Percentiles rank a stretch among this genome's conserved stretches.
These are phyloP conservation scores for Anisodus tanguticus DNA, from an alignment of 257 asterid genomes.

Conservation along the genomic window DNA sequence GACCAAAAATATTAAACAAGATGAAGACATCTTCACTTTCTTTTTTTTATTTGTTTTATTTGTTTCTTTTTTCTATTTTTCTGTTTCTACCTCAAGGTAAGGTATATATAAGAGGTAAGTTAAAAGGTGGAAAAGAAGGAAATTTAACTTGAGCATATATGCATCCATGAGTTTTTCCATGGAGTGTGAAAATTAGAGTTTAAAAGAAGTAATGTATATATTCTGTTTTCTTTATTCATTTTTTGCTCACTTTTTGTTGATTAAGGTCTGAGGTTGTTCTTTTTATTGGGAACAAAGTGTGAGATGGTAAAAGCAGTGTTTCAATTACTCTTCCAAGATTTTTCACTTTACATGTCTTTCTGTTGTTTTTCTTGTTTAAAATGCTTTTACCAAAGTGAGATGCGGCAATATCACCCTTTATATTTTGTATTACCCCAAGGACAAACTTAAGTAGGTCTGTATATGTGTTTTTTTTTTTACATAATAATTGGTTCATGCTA, in stretches of 20 bases:
- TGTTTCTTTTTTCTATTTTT: neutral
- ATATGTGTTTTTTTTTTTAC: too few relatives aligned
- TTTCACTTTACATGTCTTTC: neutral
- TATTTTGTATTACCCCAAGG: neutral
- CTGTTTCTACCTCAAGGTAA: neutral
- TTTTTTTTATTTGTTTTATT: neutral
- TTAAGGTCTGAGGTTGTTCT: neutral
- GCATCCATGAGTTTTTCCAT: neutral
- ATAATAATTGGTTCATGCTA: too few relatives aligned
- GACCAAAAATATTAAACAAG: neutral
- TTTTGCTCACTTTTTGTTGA: neutral
- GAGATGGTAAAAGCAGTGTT: neutral
- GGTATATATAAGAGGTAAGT: neutral
- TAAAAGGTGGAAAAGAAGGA: neutral
- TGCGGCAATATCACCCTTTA: neutral
- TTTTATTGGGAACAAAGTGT: neutral
- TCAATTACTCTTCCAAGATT: constrained; percentile 7
- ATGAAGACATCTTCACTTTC: neutral
- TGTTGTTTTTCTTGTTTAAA: constrained; percentile 12
- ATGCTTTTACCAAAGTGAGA: constrained; percentile 20
- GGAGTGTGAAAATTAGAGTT: constrained; percentile 28
- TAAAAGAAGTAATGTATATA: constrained; percentile 29
- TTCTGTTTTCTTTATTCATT: constrained; percentile 23
- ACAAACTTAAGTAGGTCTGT: neutral
- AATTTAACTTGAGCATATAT: neutral